Percentiles rank a stretch among this genome's conserved stretches.
phyloP scores from a whole-genome alignment of 805 yeast species.

The Wickerhamiella vanderwaltii region DNA sequence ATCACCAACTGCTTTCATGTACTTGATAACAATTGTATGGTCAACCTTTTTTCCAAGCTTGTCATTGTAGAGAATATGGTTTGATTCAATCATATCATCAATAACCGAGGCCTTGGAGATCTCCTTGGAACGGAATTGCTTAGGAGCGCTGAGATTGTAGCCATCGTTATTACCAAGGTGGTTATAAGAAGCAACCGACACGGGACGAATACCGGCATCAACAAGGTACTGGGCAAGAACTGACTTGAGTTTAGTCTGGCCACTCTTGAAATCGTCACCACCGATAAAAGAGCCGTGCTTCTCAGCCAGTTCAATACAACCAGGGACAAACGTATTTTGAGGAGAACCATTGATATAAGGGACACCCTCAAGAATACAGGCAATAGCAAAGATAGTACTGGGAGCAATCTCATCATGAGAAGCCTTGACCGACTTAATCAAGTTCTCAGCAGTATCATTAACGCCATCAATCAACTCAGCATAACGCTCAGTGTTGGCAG shows the following conservation, averaged over 20 bases:
- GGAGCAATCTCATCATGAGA: slow-evolving; percentile 83
- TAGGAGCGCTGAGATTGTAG: slow-evolving; percentile 77
- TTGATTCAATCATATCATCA: slow-evolving; percentile 86
- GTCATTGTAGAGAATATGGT: slow-evolving; percentile 70
- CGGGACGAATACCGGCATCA: slow-evolving; percentile 93
- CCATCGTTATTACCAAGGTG: slow-evolving; percentile 97
- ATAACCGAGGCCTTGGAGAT: slow-evolving; percentile 86
- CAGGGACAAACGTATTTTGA: slow-evolving; percentile 95
- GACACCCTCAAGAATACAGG: slow-evolving; percentile 73
- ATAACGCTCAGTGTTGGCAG: slow-evolving; percentile 93
- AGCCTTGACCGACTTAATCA: slow-evolving; percentile 56
- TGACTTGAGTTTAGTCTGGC: slow-evolving; percentile 93
- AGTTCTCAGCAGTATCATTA: slow-evolving; percentile 77
- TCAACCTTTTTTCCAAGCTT: slow-evolving; percentile 68
- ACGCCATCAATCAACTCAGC: slow-evolving; percentile 66
- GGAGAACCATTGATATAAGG: slow-evolving; percentile 96
- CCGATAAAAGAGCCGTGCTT: slow-evolving; percentile 65
- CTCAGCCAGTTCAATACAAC: slow-evolving; percentile 83
- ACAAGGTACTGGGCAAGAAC: slow-evolving; percentile 91
- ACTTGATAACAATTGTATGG: slow-evolving; percentile 91
- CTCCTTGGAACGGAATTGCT: slow-evolving; percentile 91
- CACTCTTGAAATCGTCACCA: slow-evolving; percentile 95
- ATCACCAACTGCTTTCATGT: slow-evolving; percentile 89
- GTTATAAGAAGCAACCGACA: slow-evolving; percentile 89
- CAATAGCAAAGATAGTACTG: slow-evolving; percentile 88